phyloP scores from a whole-genome alignment of 2,329 filamentous ascomycete species.

The Lasiodiplodia hormozganensis region DNA sequence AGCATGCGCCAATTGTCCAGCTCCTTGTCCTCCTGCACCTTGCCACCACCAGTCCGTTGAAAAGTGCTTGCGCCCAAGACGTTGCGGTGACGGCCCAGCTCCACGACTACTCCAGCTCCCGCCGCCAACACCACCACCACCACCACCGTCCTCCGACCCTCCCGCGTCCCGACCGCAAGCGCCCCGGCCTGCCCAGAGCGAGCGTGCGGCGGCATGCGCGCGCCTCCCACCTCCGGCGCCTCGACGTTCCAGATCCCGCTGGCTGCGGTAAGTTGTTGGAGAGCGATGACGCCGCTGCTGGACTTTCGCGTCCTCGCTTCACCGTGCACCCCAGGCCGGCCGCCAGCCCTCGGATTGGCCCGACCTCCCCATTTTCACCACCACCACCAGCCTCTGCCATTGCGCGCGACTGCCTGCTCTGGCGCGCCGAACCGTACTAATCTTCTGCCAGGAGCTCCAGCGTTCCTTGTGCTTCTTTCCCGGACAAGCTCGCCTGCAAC shows the following conservation, averaged over 20 bases:
- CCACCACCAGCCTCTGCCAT: slow-evolving; percentile 27
- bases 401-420: slow-evolving; percentile 25
- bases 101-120: slow-evolving; percentile 7
- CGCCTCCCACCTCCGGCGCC: slow-evolving; percentile 16
- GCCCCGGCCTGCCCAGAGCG: slow-evolving; percentile 10
- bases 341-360: slow-evolving; percentile 26
- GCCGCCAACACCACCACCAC: not conserved
- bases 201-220: slow-evolving; percentile 22
- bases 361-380: slow-evolving; percentile 30
- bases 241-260: slow-evolving; percentile 11
- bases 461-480: slow-evolving; percentile 22
- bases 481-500: slow-evolving; percentile 24
- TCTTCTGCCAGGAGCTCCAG: slow-evolving; percentile 20
- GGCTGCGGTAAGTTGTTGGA: slow-evolving; percentile 19
- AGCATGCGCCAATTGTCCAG: slow-evolving; percentile 13
- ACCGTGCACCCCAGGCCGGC: slow-evolving; percentile 26
- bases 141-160: not conserved
- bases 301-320: slow-evolving; percentile 9
- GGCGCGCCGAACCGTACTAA: slow-evolving; percentile 15
- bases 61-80: slow-evolving; percentile 12
- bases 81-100: slow-evolving; percentile 11
- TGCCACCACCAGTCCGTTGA: slow-evolving; percentile 10
- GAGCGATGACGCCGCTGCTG: slow-evolving; percentile 7
- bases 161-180: not conserved
- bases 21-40: slow-evolving; percentile 26